Conservation (phyloP, 2,329 filamentous ascomycete species). For the Penicillium sp. region DNA sequence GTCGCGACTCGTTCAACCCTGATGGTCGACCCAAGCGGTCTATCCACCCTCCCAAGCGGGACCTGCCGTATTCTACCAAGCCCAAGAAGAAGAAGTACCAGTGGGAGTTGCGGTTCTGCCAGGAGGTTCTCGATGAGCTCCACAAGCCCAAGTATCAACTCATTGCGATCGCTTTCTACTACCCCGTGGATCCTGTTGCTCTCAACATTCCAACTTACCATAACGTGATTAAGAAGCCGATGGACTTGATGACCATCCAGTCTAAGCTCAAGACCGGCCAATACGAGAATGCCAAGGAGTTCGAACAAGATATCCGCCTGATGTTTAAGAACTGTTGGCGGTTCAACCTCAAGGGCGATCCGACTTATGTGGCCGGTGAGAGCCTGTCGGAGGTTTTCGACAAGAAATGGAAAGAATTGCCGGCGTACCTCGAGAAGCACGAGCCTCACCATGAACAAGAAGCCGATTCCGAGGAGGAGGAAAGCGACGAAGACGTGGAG, state of each 20-base stretch:
- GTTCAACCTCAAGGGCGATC: constrained; percentile 82
- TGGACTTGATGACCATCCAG: constrained; percentile 85
- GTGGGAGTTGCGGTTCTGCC: constrained; percentile 86
- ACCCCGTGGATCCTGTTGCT: constrained; percentile 88
- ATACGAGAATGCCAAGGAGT: constrained; percentile 80
- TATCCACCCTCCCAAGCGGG: constrained; percentile 89
- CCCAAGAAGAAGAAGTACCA: constrained; percentile 89
- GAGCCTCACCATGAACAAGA: constrained; percentile 65
- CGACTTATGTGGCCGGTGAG: constrained; percentile 71
- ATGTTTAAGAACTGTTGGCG: constrained; percentile 89
- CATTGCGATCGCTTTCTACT: constrained; percentile 72
- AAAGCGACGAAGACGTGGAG: constrained; percentile 71
- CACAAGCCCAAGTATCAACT: constrained; percentile 69
- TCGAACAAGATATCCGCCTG: constrained; percentile 77
- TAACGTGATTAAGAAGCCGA: constrained; percentile 91
- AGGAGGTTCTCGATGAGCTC: constrained; percentile 76
- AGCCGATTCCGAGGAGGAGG: constrained; percentile 65
- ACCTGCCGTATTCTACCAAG: constrained; percentile 84
- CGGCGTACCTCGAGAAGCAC: constrained; percentile 76
- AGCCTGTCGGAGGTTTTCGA: constrained; percentile 75
- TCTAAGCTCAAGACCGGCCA: constrained; percentile 74
- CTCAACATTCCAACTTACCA: constrained; percentile 92
- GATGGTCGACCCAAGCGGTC: constrained; percentile 88
- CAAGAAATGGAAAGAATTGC: constrained; percentile 72
- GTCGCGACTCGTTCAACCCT: constrained; percentile 76